Conservation (phyloP, 768 basidiomycete species). For the Rhodotorula taiwanensis region DNA sequence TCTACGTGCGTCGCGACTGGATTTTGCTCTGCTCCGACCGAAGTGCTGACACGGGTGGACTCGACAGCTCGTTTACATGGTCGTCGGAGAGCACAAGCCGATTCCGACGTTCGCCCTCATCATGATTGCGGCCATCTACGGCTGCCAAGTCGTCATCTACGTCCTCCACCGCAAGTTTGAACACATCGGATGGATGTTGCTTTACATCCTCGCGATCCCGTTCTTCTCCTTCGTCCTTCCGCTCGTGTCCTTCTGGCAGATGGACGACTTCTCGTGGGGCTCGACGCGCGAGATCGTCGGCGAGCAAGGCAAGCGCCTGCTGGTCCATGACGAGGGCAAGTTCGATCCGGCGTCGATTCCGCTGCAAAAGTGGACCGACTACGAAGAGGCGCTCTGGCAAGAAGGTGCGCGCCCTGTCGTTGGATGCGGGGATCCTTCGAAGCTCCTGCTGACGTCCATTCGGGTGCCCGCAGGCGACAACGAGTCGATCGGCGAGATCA, state of each 20-base stretch:
- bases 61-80: slow-evolving; percentile 62
- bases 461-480: slow-evolving; percentile 16
- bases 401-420: slow-evolving; percentile 4
- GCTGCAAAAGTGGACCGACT: slow-evolving; percentile 88
- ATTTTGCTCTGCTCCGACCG: slow-evolving; percentile 48
- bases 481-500: slow-evolving; percentile 39
- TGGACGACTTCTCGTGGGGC: slow-evolving; percentile 74
- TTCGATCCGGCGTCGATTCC: slow-evolving; percentile 91
- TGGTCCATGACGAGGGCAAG: slow-evolving; percentile 95
- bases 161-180: slow-evolving; percentile 91
- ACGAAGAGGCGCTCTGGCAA: slow-evolving; percentile 40
- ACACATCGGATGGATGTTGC: slow-evolving; percentile 95
- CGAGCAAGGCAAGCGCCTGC: slow-evolving; percentile 89
- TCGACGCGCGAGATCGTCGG: slow-evolving; percentile 84
- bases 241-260: slow-evolving; percentile 91
- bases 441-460: not conserved
- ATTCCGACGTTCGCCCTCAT: slow-evolving; percentile 72
- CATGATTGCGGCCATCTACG: slow-evolving; percentile 91
- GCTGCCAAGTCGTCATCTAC: slow-evolving; percentile 86
- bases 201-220: slow-evolving; percentile 92
- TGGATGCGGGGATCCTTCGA: not conserved
- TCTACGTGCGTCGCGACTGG: slow-evolving; percentile 25
- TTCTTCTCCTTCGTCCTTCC: slow-evolving; percentile 88
- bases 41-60: not conserved
- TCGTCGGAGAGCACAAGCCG: slow-evolving; percentile 58